Conservation (phyloP, 805 yeast species). For the Citeromyces matritensis region DNA sequence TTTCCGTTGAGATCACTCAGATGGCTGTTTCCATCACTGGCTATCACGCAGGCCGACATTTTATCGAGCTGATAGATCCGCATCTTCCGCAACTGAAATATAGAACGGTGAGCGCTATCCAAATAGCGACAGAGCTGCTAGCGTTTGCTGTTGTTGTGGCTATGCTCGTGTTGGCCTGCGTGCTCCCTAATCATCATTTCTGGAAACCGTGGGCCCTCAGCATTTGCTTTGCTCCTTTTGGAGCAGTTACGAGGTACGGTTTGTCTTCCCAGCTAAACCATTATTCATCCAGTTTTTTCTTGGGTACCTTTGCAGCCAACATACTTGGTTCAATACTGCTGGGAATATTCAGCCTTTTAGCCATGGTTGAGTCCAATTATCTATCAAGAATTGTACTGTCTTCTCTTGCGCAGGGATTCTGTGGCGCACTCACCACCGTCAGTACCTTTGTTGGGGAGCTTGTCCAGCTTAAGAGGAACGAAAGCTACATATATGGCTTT, state of each 20-base stretch:
- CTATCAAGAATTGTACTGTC: slow-evolving; percentile 31
- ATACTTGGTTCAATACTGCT: slow-evolving; percentile 26
- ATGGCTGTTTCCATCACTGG: slow-evolving; percentile 47
- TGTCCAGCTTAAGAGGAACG: slow-evolving; percentile 12
- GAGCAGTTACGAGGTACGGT: slow-evolving; percentile 42
- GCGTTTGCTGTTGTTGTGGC: slow-evolving; percentile 8
- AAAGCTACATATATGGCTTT: slow-evolving; percentile 3
- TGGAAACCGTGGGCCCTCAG: slow-evolving; percentile 65
- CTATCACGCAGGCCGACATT: slow-evolving; percentile 40
- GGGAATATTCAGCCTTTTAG: slow-evolving; percentile 22
- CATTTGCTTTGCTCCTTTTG: slow-evolving; percentile 58
- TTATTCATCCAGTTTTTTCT: slow-evolving; percentile 7
- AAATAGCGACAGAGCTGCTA: slow-evolving; percentile 8
- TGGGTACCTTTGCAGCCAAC: slow-evolving; percentile 37
- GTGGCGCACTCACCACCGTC: slow-evolving; percentile 61
- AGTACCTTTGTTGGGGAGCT: slow-evolving; percentile 70
- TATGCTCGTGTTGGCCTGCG: slow-evolving; percentile 25
- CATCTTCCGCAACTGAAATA: slow-evolving; percentile 4
- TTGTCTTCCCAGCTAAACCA: slow-evolving; percentile 35
- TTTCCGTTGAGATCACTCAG: slow-evolving; percentile 48
- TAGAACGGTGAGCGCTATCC: slow-evolving; percentile 1
- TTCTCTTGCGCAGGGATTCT: slow-evolving; percentile 27
- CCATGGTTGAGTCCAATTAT: slow-evolving; percentile 7
- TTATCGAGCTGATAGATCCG: slow-evolving; percentile 10
- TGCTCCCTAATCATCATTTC: slow-evolving; percentile 13